Conservation (phyloP, 2,329 filamentous ascomycete genomes). For the Fusarium heterosporum region DNA sequence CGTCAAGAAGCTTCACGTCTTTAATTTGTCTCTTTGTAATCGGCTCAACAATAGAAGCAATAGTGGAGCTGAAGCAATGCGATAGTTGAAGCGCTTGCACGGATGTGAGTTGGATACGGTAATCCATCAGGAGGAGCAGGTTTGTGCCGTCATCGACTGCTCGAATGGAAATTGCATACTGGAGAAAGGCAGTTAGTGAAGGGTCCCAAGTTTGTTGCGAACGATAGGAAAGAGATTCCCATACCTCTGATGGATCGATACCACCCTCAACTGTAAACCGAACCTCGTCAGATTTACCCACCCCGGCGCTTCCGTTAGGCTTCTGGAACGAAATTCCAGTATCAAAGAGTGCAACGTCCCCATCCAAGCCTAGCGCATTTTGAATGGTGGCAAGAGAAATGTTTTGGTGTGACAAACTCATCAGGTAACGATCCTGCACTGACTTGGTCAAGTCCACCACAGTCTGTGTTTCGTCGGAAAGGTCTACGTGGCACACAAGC, state of each 20-base stretch:
- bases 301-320: neutral
- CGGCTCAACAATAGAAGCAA: slow-evolving; percentile 2
- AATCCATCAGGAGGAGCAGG: slow-evolving; percentile 10
- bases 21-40: neutral
- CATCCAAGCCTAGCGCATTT: slow-evolving; percentile 1
- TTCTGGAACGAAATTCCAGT: slow-evolving; percentile 19
- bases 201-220: too few relatives aligned
- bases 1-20: slow-evolving; percentile 11
- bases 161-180: slow-evolving; percentile 20
- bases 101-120: slow-evolving; percentile 1
- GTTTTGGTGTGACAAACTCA: slow-evolving; percentile 7
- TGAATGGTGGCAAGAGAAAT: slow-evolving; percentile 12
- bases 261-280: slow-evolving; percentile 10
- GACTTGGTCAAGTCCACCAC: slow-evolving; percentile 1
- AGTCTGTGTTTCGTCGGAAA: slow-evolving; percentile 5
- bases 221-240: neutral
- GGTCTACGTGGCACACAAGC: slow-evolving; percentile 14
- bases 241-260: slow-evolving; percentile 18
- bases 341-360: slow-evolving; percentile 5
- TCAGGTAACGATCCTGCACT: slow-evolving; percentile 6
- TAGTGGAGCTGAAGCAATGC: slow-evolving; percentile 17
- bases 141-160: slow-evolving; percentile 8
- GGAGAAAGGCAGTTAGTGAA: neutral
- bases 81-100: slow-evolving; percentile 4
- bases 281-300: neutral